Percentiles rank a stretch among this genome's conserved stretches.
Evolutionary conservation across 352 stramenopile genomes (phyloP).

Genomic region (Globisporangium sylvaticum): DNA sequence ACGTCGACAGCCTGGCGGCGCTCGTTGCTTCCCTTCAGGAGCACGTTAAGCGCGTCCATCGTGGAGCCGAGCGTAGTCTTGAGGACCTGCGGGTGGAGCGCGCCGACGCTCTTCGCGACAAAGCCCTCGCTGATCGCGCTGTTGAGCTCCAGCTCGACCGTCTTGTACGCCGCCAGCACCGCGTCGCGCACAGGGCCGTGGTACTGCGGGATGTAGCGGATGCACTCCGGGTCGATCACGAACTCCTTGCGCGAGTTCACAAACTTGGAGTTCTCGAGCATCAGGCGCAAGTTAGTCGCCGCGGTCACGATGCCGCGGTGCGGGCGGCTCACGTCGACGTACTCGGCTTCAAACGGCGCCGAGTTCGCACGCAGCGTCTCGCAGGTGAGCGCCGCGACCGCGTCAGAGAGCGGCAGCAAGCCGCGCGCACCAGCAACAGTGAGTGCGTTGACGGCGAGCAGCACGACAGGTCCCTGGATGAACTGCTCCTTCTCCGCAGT

Average conservation of each 20-base stretch:
- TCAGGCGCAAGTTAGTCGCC: slow-evolving; percentile 78
- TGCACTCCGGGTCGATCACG: slow-evolving; percentile 28
- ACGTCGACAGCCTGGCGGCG: slow-evolving; percentile 32
- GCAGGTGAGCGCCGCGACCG: slow-evolving; percentile 79
- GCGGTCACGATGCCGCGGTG: slow-evolving; percentile 86
- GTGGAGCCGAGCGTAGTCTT: slow-evolving; percentile 55
- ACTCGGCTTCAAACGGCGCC: slow-evolving; percentile 79
- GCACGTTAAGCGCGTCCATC: slow-evolving; percentile 49
- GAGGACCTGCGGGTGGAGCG: slow-evolving; percentile 61
- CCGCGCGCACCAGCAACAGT: slow-evolving; percentile 60
- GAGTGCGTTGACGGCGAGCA: slow-evolving; percentile 55
- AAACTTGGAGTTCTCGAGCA: slow-evolving; percentile 88
- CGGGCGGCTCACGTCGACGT: slow-evolving; percentile 72
- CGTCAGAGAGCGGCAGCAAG: slow-evolving; percentile 62
- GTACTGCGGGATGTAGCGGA: slow-evolving; percentile 79
- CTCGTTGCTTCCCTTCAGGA: slow-evolving; percentile 52
- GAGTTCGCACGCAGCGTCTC: slow-evolving; percentile 64
- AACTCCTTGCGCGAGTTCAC: slow-evolving; percentile 52
- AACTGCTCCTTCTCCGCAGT: slow-evolving; percentile 37
- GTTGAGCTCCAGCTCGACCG: slow-evolving; percentile 76
- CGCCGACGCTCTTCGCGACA: slow-evolving; percentile 15
- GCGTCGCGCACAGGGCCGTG: slow-evolving; percentile 74
- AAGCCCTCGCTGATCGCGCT: slow-evolving; percentile 23
- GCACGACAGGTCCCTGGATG: slow-evolving; percentile 25
- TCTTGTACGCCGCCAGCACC: slow-evolving; percentile 60